phyloP scores from a whole-genome alignment of 2,329 filamentous ascomycete genomes.

The Aspergillus sp. region DNA sequence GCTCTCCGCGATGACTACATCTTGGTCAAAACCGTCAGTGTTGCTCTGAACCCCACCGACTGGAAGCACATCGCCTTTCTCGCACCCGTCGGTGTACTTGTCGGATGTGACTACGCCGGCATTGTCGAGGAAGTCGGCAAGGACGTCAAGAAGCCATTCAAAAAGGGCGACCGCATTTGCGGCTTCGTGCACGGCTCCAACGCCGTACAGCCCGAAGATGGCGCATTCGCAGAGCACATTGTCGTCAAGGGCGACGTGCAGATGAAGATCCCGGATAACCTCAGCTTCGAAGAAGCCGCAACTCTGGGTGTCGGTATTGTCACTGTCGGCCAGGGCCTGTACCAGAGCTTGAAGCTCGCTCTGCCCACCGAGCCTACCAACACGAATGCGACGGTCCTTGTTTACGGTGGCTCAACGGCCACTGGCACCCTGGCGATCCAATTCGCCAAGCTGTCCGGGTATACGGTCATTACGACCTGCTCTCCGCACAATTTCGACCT shows the following conservation, averaged over 20 bases:
- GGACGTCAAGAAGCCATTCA: not conserved
- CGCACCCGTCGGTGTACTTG: not conserved
- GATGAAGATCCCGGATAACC: not conserved
- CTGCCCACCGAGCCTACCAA: not conserved
- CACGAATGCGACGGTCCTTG: not conserved
- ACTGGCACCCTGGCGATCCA: slow-evolving; percentile 14
- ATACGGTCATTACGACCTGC: slow-evolving; percentile 9
- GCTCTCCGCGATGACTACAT: slow-evolving; percentile 3
- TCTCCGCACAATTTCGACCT: slow-evolving; percentile 15
- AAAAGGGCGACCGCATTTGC: slow-evolving; percentile 3
- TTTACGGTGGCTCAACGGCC: slow-evolving; percentile 11
- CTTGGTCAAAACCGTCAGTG: slow-evolving; percentile 1
- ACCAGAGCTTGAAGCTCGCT: not conserved
- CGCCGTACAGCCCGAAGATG: not conserved
- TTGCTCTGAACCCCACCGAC: slow-evolving; percentile 6
- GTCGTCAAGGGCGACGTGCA: not conserved
- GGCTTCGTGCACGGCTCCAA: not conserved
- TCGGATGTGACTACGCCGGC: slow-evolving; percentile 3
- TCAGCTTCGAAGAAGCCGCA: not conserved
- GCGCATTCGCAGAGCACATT: slow-evolving; percentile 8
- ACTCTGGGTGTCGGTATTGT: not conserved
- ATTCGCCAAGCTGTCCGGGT: slow-evolving; percentile 11
- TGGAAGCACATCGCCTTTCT: slow-evolving; percentile 1
- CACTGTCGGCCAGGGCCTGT: not conserved
- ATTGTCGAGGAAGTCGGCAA: not conserved